Evolutionary conservation across 2,329 filamentous ascomycete genomes (phyloP).

Genomic region (Apiospora saccharicola): DNA sequence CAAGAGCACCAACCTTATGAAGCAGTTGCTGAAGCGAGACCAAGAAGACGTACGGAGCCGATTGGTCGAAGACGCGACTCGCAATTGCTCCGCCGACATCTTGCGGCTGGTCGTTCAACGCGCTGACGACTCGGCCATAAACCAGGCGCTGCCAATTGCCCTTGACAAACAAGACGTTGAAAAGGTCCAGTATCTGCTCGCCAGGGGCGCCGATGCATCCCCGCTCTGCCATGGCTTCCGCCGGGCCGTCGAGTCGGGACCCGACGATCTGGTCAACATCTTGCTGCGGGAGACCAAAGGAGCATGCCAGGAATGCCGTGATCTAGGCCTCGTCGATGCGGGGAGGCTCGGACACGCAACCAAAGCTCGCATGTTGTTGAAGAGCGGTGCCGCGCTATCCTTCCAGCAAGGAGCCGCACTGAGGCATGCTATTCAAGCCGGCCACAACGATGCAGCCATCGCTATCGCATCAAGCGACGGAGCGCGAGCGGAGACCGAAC

Average conservation of each 20-base stretch:
- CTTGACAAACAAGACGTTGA: background rate
- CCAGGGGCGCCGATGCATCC: too few species aligned
- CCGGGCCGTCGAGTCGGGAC: too few species aligned
- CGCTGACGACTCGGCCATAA: too few species aligned
- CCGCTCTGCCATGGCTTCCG: too few species aligned
- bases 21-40: background rate
- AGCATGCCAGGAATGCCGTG: conserved; percentile 12
- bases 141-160: too few species aligned
- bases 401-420: background rate
- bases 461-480: too few species aligned
- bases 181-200: background rate
- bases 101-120: background rate
- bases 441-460: background rate
- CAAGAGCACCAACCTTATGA: background rate
- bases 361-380: background rate
- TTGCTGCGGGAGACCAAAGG: background rate
- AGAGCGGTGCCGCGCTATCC: too few species aligned
- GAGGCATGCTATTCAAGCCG: background rate
- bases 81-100: background rate
- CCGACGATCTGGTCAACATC: background rate
- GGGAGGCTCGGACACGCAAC: background rate
- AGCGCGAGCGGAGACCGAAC: too few species aligned
- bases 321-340: background rate
- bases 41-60: conserved; percentile 1
- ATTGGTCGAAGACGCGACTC: background rate